Evolutionary conservation across 2,329 filamentous ascomycete genomes (phyloP).

Genomic region (Alternaria sp.): DNA sequence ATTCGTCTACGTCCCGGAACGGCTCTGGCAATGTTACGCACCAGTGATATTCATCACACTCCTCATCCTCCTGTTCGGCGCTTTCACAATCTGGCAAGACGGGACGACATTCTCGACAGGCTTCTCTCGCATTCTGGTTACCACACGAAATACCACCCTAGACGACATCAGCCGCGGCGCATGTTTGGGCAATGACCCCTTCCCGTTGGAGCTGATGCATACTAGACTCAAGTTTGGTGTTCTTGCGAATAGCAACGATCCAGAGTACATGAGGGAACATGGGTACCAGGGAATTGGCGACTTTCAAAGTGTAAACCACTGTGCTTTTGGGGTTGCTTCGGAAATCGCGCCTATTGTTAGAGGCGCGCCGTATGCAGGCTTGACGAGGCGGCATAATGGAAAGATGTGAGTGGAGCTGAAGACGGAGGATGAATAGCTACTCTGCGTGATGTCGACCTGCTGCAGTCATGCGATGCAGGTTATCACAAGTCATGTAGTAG

Average conservation of each 20-base stretch:
- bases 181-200: conserved; percentile 50
- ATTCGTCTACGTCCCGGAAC: conserved; percentile 38
- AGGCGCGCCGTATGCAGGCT: conserved; percentile 34
- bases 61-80: conserved; percentile 36
- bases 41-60: conserved; percentile 42
- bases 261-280: conserved; percentile 28
- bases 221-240: conserved; percentile 49
- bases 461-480: no score
- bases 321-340: conserved; percentile 40
- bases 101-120: conserved; percentile 44
- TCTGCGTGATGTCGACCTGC: no score
- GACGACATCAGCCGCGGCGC: conserved; percentile 50
- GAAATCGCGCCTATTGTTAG: conserved; percentile 31
- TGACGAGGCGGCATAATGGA: background rate
- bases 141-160: conserved; percentile 43
- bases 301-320: conserved; percentile 29
- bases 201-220: conserved; percentile 47
- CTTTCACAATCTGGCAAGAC: conserved; percentile 41
- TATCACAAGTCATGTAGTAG: no score
- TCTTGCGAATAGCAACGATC: conserved; percentile 35
- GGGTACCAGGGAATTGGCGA: conserved; percentile 24
- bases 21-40: conserved; percentile 45
- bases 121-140: conserved; percentile 45
- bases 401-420: background rate
- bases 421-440: background rate